Evolutionary conservation across 2,329 filamentous ascomycete genomes (phyloP).

Genomic region (Rosellinia necatrix): DNA sequence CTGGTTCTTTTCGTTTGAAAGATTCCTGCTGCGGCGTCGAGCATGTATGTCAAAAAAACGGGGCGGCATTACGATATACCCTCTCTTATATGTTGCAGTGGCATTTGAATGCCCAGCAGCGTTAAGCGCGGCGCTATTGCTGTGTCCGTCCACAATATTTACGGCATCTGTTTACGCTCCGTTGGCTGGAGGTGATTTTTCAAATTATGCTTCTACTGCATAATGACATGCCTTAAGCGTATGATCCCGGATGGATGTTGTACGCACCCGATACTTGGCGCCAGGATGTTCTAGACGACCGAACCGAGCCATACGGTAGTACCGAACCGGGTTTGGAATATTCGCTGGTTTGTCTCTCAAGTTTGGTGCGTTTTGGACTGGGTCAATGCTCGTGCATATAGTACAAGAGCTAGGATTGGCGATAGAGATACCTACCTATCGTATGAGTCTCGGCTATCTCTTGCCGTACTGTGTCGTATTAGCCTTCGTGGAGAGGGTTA

Average conservation of each 20-base stretch:
- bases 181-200: no score
- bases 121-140: no score
- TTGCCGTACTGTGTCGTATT: slow-evolving; percentile 17
- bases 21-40: no score
- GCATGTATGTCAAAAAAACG: not conserved
- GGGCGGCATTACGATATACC: not conserved
- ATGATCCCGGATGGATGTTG: not conserved
- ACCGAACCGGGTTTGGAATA: not conserved
- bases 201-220: not conserved
- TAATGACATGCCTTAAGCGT: no score
- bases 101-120: not conserved
- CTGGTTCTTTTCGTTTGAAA: no score
- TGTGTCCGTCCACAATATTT: no score
- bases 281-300: not conserved
- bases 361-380: not conserved
- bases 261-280: not conserved
- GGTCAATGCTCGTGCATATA: not conserved
- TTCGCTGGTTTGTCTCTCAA: not conserved
- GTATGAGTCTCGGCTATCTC: slow-evolving; percentile 14
- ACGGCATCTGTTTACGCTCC: no score
- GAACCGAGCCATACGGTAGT: slow-evolving; percentile 2
- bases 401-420: slow-evolving; percentile 1
- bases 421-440: slow-evolving; percentile 14
- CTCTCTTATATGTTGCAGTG: slow-evolving; percentile 5
- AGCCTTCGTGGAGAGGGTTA: slow-evolving; percentile 5